phyloP scores from a whole-genome alignment of 176 grass and related monocot species.

The Ensete ventricosum region DNA sequence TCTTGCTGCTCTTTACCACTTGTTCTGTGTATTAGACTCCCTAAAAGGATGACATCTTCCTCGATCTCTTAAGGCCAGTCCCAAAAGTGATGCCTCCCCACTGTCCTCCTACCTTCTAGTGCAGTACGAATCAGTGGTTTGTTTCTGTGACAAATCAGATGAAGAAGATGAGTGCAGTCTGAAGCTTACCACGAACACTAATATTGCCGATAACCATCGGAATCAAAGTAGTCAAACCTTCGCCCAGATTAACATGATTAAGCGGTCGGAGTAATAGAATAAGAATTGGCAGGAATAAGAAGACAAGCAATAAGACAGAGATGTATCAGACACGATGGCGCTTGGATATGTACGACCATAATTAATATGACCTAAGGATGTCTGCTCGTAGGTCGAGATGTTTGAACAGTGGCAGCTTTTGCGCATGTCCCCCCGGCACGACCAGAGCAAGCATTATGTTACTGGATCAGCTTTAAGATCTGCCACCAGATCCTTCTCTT shows the following conservation, averaged over 20 bases:
- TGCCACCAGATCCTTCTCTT: slow-evolving; percentile 9
- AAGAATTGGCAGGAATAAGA: slow-evolving; percentile 20
- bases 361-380: slow-evolving; percentile 81
- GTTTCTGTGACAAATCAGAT: too few relatives aligned
- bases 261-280: neutral
- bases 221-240: slow-evolving; percentile 1
- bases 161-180: too few relatives aligned
- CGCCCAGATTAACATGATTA: slow-evolving; percentile 6
- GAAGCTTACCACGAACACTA: too few relatives aligned
- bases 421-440: slow-evolving; percentile 63
- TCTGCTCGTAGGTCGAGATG: slow-evolving; percentile 43
- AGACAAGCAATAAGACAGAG: slow-evolving; percentile 77
- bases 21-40: slow-evolving; percentile 23
- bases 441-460: slow-evolving; percentile 29
- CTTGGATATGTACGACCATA: slow-evolving; percentile 84
- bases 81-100: slow-evolving; percentile 11
- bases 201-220: neutral
- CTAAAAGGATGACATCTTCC: slow-evolving; percentile 81
- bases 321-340: slow-evolving; percentile 73
- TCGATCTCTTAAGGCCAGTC: slow-evolving; percentile 45
- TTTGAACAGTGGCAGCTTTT: slow-evolving; percentile 89
- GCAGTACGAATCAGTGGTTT: neutral
- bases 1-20: too few relatives aligned
- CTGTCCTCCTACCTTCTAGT: neutral
- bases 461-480: slow-evolving; percentile 8